Evolutionary conservation across 2,329 filamentous ascomycete species (phyloP), one percentile per base, ranked within the genome.

Genomic region (Penicillium sp.): DNA sequence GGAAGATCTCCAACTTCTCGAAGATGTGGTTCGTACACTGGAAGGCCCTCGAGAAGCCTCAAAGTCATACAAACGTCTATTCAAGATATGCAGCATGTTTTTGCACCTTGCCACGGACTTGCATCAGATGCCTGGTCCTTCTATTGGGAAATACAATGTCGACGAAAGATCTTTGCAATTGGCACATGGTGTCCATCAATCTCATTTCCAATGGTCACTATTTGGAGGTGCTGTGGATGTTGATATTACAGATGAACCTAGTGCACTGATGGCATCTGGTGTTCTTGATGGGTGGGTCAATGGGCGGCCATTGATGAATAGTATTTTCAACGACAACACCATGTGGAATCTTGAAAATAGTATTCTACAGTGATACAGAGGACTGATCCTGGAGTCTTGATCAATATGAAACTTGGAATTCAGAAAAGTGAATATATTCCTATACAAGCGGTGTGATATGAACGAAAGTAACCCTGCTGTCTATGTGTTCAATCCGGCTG

Each of bases 1-100:
- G 10, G 53, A 58, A 24, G 60, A 65, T 47, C 45, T 63, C 24
- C 47, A 55, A 22, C 52, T 67, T 11, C 58, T 67, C 4, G 57
- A 64, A 44, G 54, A 66, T 13, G 54, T 64, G 2, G 56, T 58
- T 2, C 31, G 31, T 2, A 64, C 58, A 3, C 42, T 64, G 3
- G 32, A 60, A 16, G 45, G 32, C 1, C 27, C 54, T 8, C 43
- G 47, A 7, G 16, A 21, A 13, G 53, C 58, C 11, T 64, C 62
- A 2, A 46, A 46, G 13, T 55, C 51, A 16, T 59, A 42, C 2
- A 46, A 49, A 1, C 51, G 60, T 6, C 47, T 63, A 5, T 59
- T 60, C 21, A 53, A 58, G 13, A 55, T 62, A 8, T 62, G 60
- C 18, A 47, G 53, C 0, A 52, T 50, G 14, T 61, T 64, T 36